A percentile compares a stretch with the other conserved stretches of the same genome.
Conservation (phyloP, 2,329 filamentous ascomycete genomes). For the Podosphaera fusca region DNA sequence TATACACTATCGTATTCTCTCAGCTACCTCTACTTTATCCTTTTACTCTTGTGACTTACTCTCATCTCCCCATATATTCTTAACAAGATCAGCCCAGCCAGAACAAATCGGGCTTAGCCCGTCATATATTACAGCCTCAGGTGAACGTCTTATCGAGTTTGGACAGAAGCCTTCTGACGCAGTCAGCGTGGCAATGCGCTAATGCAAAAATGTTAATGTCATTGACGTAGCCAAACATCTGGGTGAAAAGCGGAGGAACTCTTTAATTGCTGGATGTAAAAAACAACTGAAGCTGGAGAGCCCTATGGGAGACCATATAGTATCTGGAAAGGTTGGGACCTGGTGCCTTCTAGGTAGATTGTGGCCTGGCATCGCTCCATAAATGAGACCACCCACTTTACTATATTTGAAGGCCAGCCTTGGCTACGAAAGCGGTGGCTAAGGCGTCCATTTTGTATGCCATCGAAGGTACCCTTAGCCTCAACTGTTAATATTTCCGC, state of each 20-base stretch:
- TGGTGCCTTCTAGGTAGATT: background rate
- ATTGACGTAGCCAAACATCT: background rate
- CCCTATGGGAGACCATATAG: background rate
- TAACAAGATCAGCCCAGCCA: no score
- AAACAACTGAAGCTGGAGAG: background rate
- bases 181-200: background rate
- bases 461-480: background rate
- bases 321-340: background rate
- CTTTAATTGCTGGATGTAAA: background rate
- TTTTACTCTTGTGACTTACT: no score
- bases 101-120: no score
- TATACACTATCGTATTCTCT: no score
- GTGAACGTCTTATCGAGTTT: background rate
- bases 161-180: background rate
- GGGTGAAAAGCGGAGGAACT: background rate
- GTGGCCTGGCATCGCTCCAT: background rate
- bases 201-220: background rate
- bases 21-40: no score
- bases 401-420: background rate
- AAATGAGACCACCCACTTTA: background rate
- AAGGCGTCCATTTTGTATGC: background rate
- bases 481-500: background rate
- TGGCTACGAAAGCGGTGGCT: background rate
- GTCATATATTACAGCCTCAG: background rate
- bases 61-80: no score